A percentile compares a stretch with the other conserved stretches of the same genome.
Evolutionary conservation across 1,284 basidiomycete genomes (phyloP).

Genomic region (Marasmius oreades): DNA sequence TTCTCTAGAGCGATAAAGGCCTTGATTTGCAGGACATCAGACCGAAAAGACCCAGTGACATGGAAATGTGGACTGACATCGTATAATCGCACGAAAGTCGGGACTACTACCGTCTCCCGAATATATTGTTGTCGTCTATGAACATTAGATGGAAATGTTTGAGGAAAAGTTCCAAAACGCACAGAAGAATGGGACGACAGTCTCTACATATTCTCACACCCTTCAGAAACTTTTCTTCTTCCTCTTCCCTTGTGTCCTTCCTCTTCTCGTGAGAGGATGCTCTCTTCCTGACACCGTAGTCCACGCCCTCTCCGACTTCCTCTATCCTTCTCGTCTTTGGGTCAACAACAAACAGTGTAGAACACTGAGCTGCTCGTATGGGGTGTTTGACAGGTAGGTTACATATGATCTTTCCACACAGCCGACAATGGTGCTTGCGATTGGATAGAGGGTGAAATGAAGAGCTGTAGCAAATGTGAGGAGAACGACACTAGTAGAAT

Average conservation of each 20-base stretch:
- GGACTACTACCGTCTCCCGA: constrained; percentile 60
- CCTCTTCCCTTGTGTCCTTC: constrained; percentile 29
- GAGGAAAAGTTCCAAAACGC: constrained; percentile 28
- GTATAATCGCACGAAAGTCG: constrained; percentile 69
- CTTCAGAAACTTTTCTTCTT: constrained; percentile 77
- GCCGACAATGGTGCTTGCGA: constrained; percentile 94
- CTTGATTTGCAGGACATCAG: constrained; percentile 28
- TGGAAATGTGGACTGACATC: constrained; percentile 40
- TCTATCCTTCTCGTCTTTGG: constrained; percentile 72
- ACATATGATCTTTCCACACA: constrained; percentile 93
- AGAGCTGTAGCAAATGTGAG: constrained; percentile 39
- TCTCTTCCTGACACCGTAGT: constrained; percentile 70
- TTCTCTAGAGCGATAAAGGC: constrained; percentile 73
- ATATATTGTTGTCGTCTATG: constrained; percentile 77
- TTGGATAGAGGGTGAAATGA: constrained; percentile 89
- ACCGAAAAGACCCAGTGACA: neutral
- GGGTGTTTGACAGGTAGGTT: constrained; percentile 80
- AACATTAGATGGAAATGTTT: constrained; percentile 1
- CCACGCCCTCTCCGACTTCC: constrained; percentile 84
- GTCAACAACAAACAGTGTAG: constrained; percentile 78
- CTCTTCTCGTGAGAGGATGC: constrained; percentile 23
- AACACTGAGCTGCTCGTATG: constrained; percentile 68
- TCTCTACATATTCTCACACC: constrained; percentile 82
- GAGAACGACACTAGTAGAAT: neutral
- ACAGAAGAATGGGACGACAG: constrained; percentile 80